Evolutionary conservation across 2,329 filamentous ascomycete species (phyloP).

Genomic region (Knufia fluminis): DNA sequence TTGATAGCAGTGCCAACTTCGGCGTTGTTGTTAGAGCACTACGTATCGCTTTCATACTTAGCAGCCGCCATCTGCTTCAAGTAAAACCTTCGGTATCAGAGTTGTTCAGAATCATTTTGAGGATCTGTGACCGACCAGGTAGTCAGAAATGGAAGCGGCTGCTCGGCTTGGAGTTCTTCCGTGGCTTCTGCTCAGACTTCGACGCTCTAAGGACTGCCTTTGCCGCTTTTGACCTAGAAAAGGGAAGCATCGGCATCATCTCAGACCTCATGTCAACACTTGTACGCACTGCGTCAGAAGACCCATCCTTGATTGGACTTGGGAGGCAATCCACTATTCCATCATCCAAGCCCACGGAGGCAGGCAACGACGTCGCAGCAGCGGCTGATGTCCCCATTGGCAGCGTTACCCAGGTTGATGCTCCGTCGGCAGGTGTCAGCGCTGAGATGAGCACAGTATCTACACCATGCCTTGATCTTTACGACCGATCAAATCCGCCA

Average conservation of each 20-base stretch:
- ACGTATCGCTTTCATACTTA: conserved; percentile 2
- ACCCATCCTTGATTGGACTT: conserved; percentile 77
- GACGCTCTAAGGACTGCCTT: conserved; percentile 71
- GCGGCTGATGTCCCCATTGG: conserved; percentile 82
- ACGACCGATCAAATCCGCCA: conserved; percentile 84
- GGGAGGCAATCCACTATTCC: conserved; percentile 82
- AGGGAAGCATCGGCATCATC: conserved; percentile 65
- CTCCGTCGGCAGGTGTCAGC: conserved; percentile 67
- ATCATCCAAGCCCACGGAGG: conserved; percentile 46
- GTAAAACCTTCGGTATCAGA: neutral
- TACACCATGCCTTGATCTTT: conserved; percentile 81
- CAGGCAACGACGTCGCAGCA: conserved; percentile 49
- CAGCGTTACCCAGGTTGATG: conserved; percentile 57
- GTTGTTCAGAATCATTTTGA: conserved; percentile 1
- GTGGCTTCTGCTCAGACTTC: conserved; percentile 74
- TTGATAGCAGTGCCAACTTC: conserved; percentile 16
- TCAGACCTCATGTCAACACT: conserved; percentile 77
- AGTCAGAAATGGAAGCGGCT: conserved; percentile 76
- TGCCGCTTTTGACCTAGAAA: conserved; percentile 63
- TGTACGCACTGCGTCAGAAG: conserved; percentile 87
- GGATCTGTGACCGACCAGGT: conserved; percentile 64
- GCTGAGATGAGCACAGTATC: conserved; percentile 82
- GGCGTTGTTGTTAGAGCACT: conserved; percentile 12
- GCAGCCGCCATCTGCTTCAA: conserved; percentile 4
- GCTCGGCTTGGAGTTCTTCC: conserved; percentile 83